Base-by-base conservation (phyloP, 139 green algal genomes). In the Yamagishiella unicocca region DNA sequence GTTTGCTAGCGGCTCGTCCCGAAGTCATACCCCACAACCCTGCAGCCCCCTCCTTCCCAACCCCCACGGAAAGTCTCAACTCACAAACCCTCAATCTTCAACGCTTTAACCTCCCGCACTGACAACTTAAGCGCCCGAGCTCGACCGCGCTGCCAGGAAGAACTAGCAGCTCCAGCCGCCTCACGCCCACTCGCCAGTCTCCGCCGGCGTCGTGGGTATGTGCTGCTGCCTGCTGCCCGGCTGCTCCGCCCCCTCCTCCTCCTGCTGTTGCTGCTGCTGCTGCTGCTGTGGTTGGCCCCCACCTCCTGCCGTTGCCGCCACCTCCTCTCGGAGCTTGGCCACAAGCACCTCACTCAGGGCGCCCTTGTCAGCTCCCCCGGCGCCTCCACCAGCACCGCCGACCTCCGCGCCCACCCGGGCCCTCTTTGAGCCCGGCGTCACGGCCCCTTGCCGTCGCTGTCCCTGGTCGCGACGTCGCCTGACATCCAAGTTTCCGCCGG, bases 121-220 rank as follows among this genome's bases (percentile, higher is more conserved):
- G n/a, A n/a, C n/a, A n/a, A n/a, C n/a, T n/a, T n/a, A n/a, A n/a
- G n/a, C n/a, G n/a, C n/a, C n/a, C n/a, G n/a, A n/a, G n/a, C n/a
- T n/a, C n/a, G n/a, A n/a, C n/a, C n/a, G n/a, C n/a, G n/a, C n/a
- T n/a, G n/a, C n/a, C n/a, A n/a, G n/a, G n/a, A n/a, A n/a, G n/a
- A n/a, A n/a, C n/a, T n/a, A n/a, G n/a, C n/a, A n/a, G n/a, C n/a
- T n/a, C n/a, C n/a, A n/a, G n/a, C 14, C n/a, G 2, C 70, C 24
- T 58, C 70, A 85, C 29, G 79, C 61, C 79, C 79, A 85, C 40
- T 75, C 29, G 4, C 79, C 79, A 12, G 79, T 85, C 79, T 76
- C 79, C 8, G 79, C 79, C 3, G 79, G 79, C 29, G 29, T 22
- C 38, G 79, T 85, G 9, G 29, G 25, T 12, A 80, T 62, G 72